phyloP scores from a whole-genome alignment of 2,329 filamentous ascomycete genomes.

The Coniosporium tulheliwenetii region DNA sequence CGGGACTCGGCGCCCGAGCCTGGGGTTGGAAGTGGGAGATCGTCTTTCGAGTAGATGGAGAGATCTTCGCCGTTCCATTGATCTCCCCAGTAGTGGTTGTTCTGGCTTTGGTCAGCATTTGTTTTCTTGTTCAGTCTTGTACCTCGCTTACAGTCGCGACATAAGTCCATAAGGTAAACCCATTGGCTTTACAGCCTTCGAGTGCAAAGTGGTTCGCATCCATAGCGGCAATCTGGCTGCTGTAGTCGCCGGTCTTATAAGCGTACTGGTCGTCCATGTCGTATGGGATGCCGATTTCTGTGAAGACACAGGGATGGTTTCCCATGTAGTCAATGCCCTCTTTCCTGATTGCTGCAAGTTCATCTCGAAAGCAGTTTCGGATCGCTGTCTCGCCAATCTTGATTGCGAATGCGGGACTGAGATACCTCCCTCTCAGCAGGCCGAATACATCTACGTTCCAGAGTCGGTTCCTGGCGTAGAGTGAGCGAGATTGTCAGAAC shows the following conservation, averaged over 20 bases:
- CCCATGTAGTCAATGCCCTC: constrained; percentile 85
- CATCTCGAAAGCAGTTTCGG: constrained; percentile 79
- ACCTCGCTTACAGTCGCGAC: constrained; percentile 42
- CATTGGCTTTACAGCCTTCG: constrained; percentile 69
- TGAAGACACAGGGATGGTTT: constrained; percentile 75
- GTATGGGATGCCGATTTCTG: constrained; percentile 94
- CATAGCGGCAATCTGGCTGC: constrained; percentile 79
- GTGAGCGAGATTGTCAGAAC: constrained; percentile 3
- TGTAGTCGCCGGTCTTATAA: constrained; percentile 90
- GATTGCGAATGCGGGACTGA: constrained; percentile 79
- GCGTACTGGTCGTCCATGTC: constrained; percentile 97
- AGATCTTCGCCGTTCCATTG: constrained; percentile 97
- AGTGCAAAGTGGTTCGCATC: constrained; percentile 93
- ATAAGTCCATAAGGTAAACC: constrained; percentile 85
- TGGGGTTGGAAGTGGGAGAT: constrained; percentile 44
- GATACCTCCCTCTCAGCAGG: constrained; percentile 74
- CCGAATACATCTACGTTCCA: constrained; percentile 97
- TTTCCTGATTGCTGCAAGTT: constrained; percentile 65
- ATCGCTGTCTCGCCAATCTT: constrained; percentile 89
- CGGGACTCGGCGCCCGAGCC: constrained; percentile 34
- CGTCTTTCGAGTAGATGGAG: constrained; percentile 76
- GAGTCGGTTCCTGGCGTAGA: constrained; percentile 52
- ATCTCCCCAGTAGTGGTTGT: constrained; percentile 79
- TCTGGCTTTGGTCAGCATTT: constrained; percentile 30
- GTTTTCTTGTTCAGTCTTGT: constrained; percentile 6